Conservation (phyloP, 225 moss, liverwort and hornwort genomes). For the Rhytidiadelphus loreus region DNA sequence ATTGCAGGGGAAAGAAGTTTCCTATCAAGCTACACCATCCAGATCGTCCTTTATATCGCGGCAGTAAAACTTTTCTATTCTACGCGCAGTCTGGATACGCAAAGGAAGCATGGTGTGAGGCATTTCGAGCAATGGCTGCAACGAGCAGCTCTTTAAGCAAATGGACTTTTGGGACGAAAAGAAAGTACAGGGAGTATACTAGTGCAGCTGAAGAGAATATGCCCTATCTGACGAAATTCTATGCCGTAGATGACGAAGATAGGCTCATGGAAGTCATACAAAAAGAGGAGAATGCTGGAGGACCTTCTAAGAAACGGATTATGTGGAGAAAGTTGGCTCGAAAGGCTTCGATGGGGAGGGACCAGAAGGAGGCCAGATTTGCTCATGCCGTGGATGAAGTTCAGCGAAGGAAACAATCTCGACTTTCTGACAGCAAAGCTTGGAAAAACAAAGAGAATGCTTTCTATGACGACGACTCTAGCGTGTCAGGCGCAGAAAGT, state of each 20-base stretch:
- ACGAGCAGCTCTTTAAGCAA: not conserved
- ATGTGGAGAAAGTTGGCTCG: slow-evolving; percentile 63
- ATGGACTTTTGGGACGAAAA: slow-evolving; percentile 31
- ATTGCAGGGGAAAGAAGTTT: slow-evolving; percentile 45
- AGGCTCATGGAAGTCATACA: slow-evolving; percentile 3
- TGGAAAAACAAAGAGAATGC: not conserved
- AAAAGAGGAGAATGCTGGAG: slow-evolving; percentile 18
- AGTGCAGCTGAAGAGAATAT: slow-evolving; percentile 52
- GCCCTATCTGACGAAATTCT: slow-evolving; percentile 46
- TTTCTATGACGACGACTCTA: not conserved
- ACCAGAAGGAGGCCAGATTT: slow-evolving; percentile 19
- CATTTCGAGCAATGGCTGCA: slow-evolving; percentile 35
- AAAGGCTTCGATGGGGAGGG: slow-evolving; percentile 22
- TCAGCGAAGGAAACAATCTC: not conserved
- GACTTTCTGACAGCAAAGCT: slow-evolving; percentile 14
- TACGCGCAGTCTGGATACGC: slow-evolving; percentile 49
- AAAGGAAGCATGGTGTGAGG: slow-evolving; percentile 58
- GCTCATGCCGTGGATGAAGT: slow-evolving; percentile 17
- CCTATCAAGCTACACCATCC: slow-evolving; percentile 41
- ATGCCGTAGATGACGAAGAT: not conserved
- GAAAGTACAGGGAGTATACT: slow-evolving; percentile 55
- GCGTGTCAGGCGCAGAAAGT: not conserved
- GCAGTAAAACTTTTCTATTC: slow-evolving; percentile 24
- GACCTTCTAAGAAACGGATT: slow-evolving; percentile 14
- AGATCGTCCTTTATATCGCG: slow-evolving; percentile 9